phyloP scores from a whole-genome alignment of 2,329 filamentous ascomycete species.

The Fusarium dimerum region DNA sequence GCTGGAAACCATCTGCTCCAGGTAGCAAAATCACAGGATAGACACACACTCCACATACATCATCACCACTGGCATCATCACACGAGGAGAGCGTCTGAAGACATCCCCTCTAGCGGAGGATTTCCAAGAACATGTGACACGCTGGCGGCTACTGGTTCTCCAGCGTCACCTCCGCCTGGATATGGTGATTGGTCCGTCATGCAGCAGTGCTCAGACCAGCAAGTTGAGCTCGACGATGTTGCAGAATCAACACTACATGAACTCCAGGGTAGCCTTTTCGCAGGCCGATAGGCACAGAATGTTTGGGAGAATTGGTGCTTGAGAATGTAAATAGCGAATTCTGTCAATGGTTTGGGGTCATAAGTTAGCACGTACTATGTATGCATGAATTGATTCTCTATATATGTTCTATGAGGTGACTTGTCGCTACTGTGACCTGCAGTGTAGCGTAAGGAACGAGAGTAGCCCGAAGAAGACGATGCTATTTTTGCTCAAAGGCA shows the following conservation, averaged over 20 bases:
- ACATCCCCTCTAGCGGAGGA: not conserved
- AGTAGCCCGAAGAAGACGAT: not conserved
- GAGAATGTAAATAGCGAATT: not conserved
- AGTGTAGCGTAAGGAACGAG: not conserved
- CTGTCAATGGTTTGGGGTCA: not conserved
- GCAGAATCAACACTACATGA: not conserved
- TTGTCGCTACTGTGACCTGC: not conserved
- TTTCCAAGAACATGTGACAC: not conserved
- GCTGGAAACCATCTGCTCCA: not conserved
- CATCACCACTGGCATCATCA: conserved; percentile 5
- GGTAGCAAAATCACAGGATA: not conserved
- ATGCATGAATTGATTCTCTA: not conserved
- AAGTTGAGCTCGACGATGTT: not conserved
- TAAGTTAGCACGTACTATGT: not conserved
- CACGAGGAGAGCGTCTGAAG: not conserved
- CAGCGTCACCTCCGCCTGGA: not conserved
- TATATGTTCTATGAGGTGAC: not conserved
- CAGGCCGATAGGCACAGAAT: not conserved
- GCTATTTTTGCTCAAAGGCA: not conserved
- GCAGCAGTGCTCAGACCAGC: not conserved
- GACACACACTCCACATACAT: conserved; percentile 3
- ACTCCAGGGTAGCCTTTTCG: not conserved
- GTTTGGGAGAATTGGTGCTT: not conserved
- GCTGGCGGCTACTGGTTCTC: not conserved
- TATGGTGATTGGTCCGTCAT: not conserved